phyloP scores from a whole-genome alignment of 257 asterid genomes.

The Verbascum thapsus region DNA sequence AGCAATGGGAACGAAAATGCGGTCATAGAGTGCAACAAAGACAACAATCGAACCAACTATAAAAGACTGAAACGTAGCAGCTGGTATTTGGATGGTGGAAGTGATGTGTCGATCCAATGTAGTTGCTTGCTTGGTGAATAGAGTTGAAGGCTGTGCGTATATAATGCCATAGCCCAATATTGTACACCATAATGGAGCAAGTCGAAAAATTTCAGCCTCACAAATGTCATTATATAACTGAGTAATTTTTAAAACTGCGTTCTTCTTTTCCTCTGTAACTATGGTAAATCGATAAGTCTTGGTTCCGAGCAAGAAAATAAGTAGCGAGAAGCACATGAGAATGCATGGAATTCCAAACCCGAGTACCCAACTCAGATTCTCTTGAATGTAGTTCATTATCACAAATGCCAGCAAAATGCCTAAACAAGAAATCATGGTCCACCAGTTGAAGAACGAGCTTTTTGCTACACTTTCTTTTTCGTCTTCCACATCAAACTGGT shows the following conservation, averaged over 20 bases:
- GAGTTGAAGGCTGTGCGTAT: constrained; percentile 15
- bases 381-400: constrained; percentile 17
- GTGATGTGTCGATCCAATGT: constrained; percentile 21
- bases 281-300: constrained; percentile 11
- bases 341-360: constrained; percentile 16
- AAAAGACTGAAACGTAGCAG: constrained; percentile 18
- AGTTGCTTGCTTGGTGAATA: constrained; percentile 26
- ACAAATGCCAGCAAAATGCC: neutral
- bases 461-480: constrained; percentile 36
- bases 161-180: constrained; percentile 15
- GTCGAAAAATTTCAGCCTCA: constrained; percentile 15
- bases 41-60: constrained; percentile 22
- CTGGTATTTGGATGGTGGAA: constrained; percentile 14
- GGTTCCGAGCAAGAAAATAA: constrained; percentile 14
- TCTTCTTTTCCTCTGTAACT: neutral
- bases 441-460: constrained; percentile 47
- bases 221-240: constrained; percentile 7
- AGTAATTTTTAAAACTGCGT: constrained; percentile 4
- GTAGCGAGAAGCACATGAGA: constrained; percentile 11
- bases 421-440: neutral
- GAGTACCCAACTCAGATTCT: constrained; percentile 23
- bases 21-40: constrained; percentile 43
- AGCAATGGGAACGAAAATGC: constrained; percentile 43
- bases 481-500: constrained; percentile 42
- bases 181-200: constrained; percentile 18